A percentile compares a stretch with the other conserved stretches of the same genome.
These are phyloP conservation scores for Calocera cornea DNA, from an alignment of 768 basidiomycete genomes.

Conservation along the genomic window DNA sequence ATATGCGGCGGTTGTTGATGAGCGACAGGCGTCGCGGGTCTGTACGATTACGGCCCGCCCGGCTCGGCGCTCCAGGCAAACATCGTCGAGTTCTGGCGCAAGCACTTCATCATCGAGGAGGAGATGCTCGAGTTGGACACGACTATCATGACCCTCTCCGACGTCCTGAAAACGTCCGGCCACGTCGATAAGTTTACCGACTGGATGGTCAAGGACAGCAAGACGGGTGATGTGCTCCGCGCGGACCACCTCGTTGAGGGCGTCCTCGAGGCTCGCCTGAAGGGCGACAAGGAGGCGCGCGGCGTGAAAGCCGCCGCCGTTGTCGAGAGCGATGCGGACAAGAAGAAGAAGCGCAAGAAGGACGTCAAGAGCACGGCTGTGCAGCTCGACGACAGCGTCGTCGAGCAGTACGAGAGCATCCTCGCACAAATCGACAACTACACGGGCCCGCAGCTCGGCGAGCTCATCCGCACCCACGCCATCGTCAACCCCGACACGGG, in stretches of 20 bases:
- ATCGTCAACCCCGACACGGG: slow-evolving; percentile 84
- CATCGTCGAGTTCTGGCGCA: slow-evolving; percentile 91
- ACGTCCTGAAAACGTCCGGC: slow-evolving; percentile 92
- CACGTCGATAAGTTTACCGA: slow-evolving; percentile 97
- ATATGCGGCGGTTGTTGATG: slow-evolving; percentile 2
- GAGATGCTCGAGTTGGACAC: slow-evolving; percentile 98
- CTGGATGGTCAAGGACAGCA: slow-evolving; percentile 96
- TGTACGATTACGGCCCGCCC: slow-evolving; percentile 96
- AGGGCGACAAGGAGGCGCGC: slow-evolving; percentile 80
- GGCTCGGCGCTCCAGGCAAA: slow-evolving; percentile 93
- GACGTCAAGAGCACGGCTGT: slow-evolving; percentile 52
- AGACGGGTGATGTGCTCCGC: slow-evolving; percentile 92
- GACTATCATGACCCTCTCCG: slow-evolving; percentile 88
- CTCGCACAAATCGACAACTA: slow-evolving; percentile 97
- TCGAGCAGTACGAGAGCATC: slow-evolving; percentile 63
- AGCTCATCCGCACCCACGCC: slow-evolving; percentile 63
- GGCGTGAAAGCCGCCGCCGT: slow-evolving; percentile 47
- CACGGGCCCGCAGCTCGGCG: slow-evolving; percentile 75
- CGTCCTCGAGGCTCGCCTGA: slow-evolving; percentile 79
- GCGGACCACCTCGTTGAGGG: slow-evolving; percentile 92
- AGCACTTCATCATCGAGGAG: slow-evolving; percentile 96
- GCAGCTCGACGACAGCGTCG: slow-evolving; percentile 57
- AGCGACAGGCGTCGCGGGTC: slow-evolving; percentile 72
- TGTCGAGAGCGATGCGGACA: slow-evolving; percentile 41
- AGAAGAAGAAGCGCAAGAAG: slow-evolving; percentile 60